Base-by-base conservation (phyloP, 176 grass and related monocot species). In the Chrysopogon serrulatus region DNA sequence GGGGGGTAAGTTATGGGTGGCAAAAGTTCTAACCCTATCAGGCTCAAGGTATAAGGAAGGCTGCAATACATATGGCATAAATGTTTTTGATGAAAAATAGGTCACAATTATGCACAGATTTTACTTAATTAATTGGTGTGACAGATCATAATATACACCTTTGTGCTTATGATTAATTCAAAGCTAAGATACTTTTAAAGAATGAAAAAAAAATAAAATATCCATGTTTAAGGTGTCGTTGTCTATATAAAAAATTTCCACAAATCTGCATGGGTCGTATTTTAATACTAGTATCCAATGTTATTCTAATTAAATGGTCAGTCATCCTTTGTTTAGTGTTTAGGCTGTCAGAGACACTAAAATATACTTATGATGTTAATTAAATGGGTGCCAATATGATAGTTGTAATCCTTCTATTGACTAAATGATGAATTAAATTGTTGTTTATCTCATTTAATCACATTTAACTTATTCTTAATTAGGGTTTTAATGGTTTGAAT, bases 1-100 rank as follows among this genome's bases (percentile, higher is more conserved):
- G 39, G 24, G 60, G 48, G 48, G 76, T 76, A 68, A 80, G 60
- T 80, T 81, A 76, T 21, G 87, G 85, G 31, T 85, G 87, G 87
- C 82, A 85, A 31, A 89, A 76, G 40, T 80, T 85, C 54, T 88
- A 28, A 60, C 41, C n/a, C 34, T 10, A 70, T 57, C 23, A 63
- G 14, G 15, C 15, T 9, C 5, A 35, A 68, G 47, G 27, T 56
- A 69, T 34, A 85, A 69, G 12, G 13, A 59, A 44, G 27, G 24
- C 74, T 79, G 40, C 63, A 42, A 27, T 53, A 65, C 43, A 23
- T 83, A 23, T 87, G 79, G 61, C 32, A 37, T 40, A 49, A 41
- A 36, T 28, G 15, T 9, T 28, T n/a, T 65, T 47, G 28, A 60
- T 31, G 81, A 19, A 54, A 76, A 82, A 77, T 13, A 82, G 80